Base-by-base conservation (phyloP, 2,329 filamentous ascomycete species). In the Fusarium sterilihyphosum region DNA sequence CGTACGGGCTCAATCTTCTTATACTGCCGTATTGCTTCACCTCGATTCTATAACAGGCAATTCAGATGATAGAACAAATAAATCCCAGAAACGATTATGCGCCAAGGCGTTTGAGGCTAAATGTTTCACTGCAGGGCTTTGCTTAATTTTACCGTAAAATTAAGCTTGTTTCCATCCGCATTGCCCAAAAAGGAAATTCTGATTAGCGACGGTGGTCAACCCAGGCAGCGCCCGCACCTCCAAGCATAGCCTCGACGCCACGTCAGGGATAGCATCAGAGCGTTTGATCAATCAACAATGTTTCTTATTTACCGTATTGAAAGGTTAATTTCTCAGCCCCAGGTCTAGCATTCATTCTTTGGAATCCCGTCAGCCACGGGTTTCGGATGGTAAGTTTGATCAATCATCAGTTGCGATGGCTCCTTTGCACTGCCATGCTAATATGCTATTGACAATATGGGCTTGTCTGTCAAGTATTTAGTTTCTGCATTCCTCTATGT, bases 181-280 rank as follows among this genome's bases (percentile, higher is more conserved):
- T 37, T 60, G 7, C 57, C 57, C 2, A 31, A 60, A 60, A 1
- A 8, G 57, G 57, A 29, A 60, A 60, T 60, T n/a, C 4, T 60
- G 57, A 60, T 60, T 60, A 60, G n/a, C 31, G 20, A n/a, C 16
- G 16, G 9, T 29, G 18, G 20, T 26, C 31, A 35, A 58, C 24
- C 0, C n/a, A 18, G 14, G 18, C n/a, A 22, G n/a, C 56, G 41
- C 41, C 41, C 41, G 56, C 40, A 35, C 41, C 41, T 49, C 33
- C 11, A 59, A 59, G 24, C 57, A 59, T 52, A 59, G 57, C 56
- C 56, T 59, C 24, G 8, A 37, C 24, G 41, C 43, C 57, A 38
- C 43, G 14, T 2, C 24, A 50, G 41, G 56, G 56, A 12, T 37
- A 29, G 12, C 17, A 49, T 29, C 24, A 37, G 10, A 35, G 8